Evolutionary conservation across 768 basidiomycete species (phyloP).

Genomic region (Naganishia randhawae): DNA sequence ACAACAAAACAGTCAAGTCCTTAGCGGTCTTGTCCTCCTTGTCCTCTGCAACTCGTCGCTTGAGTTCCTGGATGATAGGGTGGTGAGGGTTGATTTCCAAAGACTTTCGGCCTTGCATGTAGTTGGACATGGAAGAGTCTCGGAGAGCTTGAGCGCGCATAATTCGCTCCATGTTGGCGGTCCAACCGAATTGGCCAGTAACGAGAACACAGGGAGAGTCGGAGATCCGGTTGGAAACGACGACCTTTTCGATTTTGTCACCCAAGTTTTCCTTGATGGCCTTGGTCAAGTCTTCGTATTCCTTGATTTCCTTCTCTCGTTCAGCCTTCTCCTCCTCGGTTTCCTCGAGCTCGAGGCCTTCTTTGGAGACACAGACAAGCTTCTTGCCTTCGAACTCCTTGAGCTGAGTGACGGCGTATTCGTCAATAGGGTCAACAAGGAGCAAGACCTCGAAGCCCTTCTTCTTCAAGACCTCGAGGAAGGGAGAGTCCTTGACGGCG

Average conservation of each 20-base stretch:
- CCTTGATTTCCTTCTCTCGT: conserved; percentile 78
- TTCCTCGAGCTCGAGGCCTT: conserved; percentile 98
- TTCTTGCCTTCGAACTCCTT: conserved; percentile 99
- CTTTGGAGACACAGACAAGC: conserved; percentile 95
- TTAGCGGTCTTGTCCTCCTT: conserved; percentile 98
- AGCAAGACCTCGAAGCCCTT: conserved; percentile 98
- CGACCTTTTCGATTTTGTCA: conserved; percentile 99
- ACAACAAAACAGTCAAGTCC: conserved; percentile 90
- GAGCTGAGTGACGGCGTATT: conserved; percentile 96
- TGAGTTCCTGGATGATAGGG: conserved; percentile 92
- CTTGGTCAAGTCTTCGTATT: conserved; percentile 82
- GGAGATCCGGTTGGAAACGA: conserved; percentile 93
- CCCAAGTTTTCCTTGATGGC: conserved; percentile 97
- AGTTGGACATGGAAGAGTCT: conserved; percentile 95
- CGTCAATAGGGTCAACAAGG: conserved; percentile 97
- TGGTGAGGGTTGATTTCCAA: conserved; percentile 90
- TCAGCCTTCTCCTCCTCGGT: conserved; percentile 92
- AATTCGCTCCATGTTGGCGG: conserved; percentile 98
- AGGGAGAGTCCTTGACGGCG: conserved; percentile 86
- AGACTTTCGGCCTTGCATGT: conserved; percentile 99
- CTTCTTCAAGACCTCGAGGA: conserved; percentile 99
- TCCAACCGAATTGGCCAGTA: conserved; percentile 99
- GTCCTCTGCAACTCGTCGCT: conserved; percentile 90
- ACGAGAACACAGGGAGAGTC: conserved; percentile 96
- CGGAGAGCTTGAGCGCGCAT: conserved; percentile 94